phyloP scores from a whole-genome alignment of 2,329 filamentous ascomycete genomes.

The Gremmenia infestans region DNA sequence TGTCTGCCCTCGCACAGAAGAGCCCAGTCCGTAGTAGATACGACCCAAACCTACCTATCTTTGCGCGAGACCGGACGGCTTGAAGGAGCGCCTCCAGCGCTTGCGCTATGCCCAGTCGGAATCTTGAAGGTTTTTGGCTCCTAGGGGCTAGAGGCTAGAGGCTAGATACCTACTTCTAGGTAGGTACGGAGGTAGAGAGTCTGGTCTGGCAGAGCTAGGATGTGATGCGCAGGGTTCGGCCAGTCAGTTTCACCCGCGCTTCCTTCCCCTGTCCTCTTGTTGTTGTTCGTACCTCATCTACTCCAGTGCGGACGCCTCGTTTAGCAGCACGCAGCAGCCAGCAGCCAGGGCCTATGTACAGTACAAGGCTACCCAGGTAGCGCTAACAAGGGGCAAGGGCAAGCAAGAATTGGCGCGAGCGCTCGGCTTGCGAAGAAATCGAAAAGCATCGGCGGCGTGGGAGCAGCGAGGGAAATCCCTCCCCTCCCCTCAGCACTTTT shows the following conservation, averaged over 20 bases:
- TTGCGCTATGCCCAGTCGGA: not conserved
- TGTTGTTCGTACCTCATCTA: not conserved
- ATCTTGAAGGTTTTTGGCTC: not conserved
- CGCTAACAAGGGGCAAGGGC: constrained; percentile 6
- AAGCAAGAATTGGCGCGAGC: constrained; percentile 17
- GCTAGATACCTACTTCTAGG: no score
- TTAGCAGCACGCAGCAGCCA: constrained; percentile 2
- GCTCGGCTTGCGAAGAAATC: constrained; percentile 12
- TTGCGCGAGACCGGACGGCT: not conserved
- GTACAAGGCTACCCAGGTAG: not conserved
- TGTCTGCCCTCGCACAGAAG: not conserved
- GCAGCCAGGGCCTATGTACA: not conserved
- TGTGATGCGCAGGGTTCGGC: not conserved
- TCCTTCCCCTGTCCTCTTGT: not conserved
- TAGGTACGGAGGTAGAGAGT: no score
- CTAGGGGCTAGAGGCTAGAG: not conserved
- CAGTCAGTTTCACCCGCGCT: not conserved
- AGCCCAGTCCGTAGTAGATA: not conserved
- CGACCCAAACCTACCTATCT: not conserved
- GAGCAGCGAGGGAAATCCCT: not conserved
- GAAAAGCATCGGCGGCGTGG: constrained; percentile 1
- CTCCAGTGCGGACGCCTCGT: constrained; percentile 7
- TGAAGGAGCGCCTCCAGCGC: not conserved
- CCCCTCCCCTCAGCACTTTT: not conserved
- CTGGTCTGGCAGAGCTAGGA: not conserved